These are phyloP conservation scores for Aspergillus luchuensis DNA, from an alignment of 2,329 filamentous ascomycete species.

Conservation along the genomic window DNA sequence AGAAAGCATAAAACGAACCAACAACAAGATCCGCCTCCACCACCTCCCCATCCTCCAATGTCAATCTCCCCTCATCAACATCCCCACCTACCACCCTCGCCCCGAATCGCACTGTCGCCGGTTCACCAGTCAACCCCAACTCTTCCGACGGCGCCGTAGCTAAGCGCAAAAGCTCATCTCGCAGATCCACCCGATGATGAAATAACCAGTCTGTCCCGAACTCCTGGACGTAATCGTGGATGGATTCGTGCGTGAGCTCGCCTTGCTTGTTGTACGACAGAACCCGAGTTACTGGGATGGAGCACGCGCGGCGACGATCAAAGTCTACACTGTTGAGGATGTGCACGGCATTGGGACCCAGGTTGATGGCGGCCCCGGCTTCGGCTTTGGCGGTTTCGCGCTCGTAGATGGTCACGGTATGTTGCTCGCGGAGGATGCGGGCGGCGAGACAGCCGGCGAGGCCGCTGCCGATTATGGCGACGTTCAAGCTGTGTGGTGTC, in stretches of 20 bases:
- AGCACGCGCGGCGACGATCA: background rate
- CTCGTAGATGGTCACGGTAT: constrained; percentile 16
- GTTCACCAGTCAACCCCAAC: constrained; percentile 5
- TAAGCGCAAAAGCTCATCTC: constrained; percentile 13
- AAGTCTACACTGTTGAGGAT: constrained; percentile 12
- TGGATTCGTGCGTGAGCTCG: background rate
- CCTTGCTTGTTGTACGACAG: constrained; percentile 3
- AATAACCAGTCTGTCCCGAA: constrained; percentile 11
- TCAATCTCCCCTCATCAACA: background rate
- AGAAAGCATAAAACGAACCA: background rate
- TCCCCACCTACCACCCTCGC: background rate
- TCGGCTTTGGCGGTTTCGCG: background rate
- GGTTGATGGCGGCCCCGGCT: constrained; percentile 13
- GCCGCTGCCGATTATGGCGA: constrained; percentile 18
- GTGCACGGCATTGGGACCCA: constrained; percentile 8
- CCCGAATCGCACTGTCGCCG: constrained; percentile 5
- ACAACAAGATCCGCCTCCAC: constrained; percentile 1
- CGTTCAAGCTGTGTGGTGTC: background rate
- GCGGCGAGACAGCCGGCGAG: constrained; percentile 15
- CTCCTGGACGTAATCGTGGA: background rate
- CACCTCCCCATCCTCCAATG: background rate
- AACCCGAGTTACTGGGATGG: background rate
- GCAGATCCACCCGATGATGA: constrained; percentile 14
- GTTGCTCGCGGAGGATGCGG: constrained; percentile 15
- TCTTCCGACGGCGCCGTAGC: constrained; percentile 5